These are phyloP conservation scores for Marsdenia floribunda DNA, from an alignment of 257 asterid species.

Conservation along the genomic window DNA sequence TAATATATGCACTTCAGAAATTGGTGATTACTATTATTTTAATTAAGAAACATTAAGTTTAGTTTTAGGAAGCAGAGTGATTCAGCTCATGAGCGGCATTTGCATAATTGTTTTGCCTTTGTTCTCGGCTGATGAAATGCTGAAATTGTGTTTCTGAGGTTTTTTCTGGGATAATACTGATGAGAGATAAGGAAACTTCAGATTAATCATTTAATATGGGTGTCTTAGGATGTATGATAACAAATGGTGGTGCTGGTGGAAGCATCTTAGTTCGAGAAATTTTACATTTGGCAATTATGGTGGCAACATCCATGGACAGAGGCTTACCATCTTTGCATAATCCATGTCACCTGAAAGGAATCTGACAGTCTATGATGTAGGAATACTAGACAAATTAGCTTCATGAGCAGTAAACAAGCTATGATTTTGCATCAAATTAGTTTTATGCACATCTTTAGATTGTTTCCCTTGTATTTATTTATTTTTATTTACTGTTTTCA, in stretches of 20 bases:
- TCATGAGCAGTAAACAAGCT: neutral
- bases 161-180: neutral
- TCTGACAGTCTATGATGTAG: neutral
- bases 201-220: neutral
- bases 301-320: neutral
- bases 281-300: neutral
- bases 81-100: neutral
- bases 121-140: neutral
- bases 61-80: neutral
- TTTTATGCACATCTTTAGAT: neutral
- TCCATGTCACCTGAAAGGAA: neutral
- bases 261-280: neutral
- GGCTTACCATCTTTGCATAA: neutral
- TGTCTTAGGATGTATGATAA: neutral
- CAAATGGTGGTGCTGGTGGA: neutral
- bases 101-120: neutral
- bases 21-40: neutral
- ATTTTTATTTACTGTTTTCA: neutral
- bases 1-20: neutral
- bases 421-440: neutral
- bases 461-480: neutral
- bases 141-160: neutral
- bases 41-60: neutral
- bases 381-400: neutral
- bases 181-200: neutral